Evolutionary conservation across 2,329 filamentous ascomycete genomes (phyloP), one percentile per base, ranked within the genome.

Genomic region (Calycina herbarum): DNA sequence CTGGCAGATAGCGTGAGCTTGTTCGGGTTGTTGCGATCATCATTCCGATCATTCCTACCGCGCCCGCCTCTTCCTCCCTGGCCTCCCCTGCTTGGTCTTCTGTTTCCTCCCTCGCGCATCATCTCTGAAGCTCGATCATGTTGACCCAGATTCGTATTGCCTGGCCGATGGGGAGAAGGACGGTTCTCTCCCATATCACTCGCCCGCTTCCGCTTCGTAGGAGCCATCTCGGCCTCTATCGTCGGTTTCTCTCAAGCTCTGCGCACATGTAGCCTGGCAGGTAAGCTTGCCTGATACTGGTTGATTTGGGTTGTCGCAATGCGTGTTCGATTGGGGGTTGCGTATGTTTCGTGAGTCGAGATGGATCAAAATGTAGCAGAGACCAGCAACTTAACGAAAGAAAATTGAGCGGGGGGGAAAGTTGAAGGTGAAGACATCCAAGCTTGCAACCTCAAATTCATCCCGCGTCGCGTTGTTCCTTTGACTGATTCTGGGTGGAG

Each of bases 141-240:
- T 68, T 87, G 85, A 56, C 79, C 85, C 63, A 87, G 73, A 48
- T 77, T 73, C 6, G 83, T 83, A 71, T 88, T 84, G 62, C 80
- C 82, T 58, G 87, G 86, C 40, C 86, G 85, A 77, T 89, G 86
- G 61, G 88, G 87, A 61, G 87, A 84, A 24, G 86, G 86, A 67
- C 87, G 81, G 64, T 78, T 80, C 59, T 80, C 80, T 61, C 73
- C 67, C 79, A 77, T 77, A 69, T 84, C 76, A 38, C 73, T 71
- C 29, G 76, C 71, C 67, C 76, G 74, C 73, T 78, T 78, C 62
- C 76, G 73, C 72, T 76, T 76, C 58, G 59, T 63, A 51, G 74
- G 74, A 66, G 73, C 70, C 75, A 76, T 76, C 59, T 69, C 69
- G 67, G 64, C 70, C 66, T 69, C 64, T 40, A 66, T 70, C 57